Base-by-base conservation (phyloP, 2,329 filamentous ascomycete genomes). In the Diaporthe humulicola region DNA sequence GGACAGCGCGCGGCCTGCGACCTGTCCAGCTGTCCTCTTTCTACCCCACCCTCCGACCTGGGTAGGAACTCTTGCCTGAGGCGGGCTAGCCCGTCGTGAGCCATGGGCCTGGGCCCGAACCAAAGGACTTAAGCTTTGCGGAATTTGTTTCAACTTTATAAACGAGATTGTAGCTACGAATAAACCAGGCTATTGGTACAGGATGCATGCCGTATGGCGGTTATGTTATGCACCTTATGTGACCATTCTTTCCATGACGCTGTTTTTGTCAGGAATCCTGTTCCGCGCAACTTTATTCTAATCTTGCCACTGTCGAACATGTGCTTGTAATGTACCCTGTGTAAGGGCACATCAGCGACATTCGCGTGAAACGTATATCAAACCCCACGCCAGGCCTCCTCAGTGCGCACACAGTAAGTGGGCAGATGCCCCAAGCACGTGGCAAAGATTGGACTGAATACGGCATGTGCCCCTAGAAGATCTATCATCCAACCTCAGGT, bases 301-400 rank as follows among this genome's bases (percentile, higher is more conserved):
- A 52, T 25, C 7, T 38, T 38, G 30, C 33, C 45, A 52, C 22
- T 52, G 22, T 38, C 22, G 30, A 52, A 25, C 30, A 19, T 17
- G 28, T 67, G 61, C 30, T 17, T 25, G 6, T 66, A 67, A 67
- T 52, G 33, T 45, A 38, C 14, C 22, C 22, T 14, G 25, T 0
- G 19, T 12, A 52, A n/a, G 15, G 19, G 19, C 9, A 25, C 22
- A 4, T 25, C 22, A 7, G 8, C 9, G 14, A 28, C 22, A 15
- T 14, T 40, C 30, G 48, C 48, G 45, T 69, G 64, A 69, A 69
- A 69, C 64, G 15, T 40, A 54, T 28, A 69, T 54, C 64, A 69
- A 69, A 69, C 64, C 30, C 19, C 30, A 28, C n/a, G 8, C 9
- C 19, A 17, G 28, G 15, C 6, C 22, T 52, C 45, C 30, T 67